These are phyloP conservation scores for Colletotrichum gigasporum DNA, from an alignment of 2,329 filamentous ascomycete species.

Conservation along the genomic window DNA sequence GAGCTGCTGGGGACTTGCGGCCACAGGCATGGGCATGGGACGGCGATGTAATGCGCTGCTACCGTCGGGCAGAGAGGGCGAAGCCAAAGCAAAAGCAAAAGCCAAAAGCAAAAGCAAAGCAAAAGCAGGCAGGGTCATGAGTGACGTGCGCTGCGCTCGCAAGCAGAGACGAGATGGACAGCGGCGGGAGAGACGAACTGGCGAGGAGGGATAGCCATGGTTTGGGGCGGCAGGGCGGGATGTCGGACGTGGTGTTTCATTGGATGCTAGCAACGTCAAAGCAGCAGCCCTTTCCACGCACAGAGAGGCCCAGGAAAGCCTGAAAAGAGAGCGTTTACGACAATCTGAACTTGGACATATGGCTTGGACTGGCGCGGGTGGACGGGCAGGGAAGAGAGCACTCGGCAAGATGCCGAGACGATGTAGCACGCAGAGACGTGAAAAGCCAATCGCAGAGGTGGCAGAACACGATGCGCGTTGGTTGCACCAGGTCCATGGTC, in stretches of 20 bases:
- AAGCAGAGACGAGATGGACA: slow-evolving; percentile 12
- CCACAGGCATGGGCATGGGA: background rate
- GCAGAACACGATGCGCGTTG: background rate
- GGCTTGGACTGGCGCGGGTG: background rate
- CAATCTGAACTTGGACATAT: background rate
- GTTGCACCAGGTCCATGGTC: slow-evolving; percentile 3
- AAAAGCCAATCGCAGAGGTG: slow-evolving; percentile 10
- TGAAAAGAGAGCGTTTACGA: too few species aligned
- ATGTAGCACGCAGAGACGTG: background rate
- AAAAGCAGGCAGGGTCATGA: background rate
- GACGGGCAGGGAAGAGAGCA: background rate
- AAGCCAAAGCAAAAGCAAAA: too few species aligned
- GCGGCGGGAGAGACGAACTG: slow-evolving; percentile 10
- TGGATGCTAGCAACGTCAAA: too few species aligned
- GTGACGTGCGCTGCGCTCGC: slow-evolving; percentile 2
- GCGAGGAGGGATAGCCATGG: slow-evolving; percentile 9
- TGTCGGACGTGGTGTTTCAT: too few species aligned
- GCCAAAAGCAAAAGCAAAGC: background rate
- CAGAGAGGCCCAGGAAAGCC: too few species aligned
- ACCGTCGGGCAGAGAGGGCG: too few species aligned
- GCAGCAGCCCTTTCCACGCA: too few species aligned
- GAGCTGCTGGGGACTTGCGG: too few species aligned
- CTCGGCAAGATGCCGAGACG: slow-evolving; percentile 14
- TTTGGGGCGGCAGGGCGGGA: background rate
- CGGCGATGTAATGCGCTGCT: background rate